phyloP scores from a whole-genome alignment of 164 flowering plant genomes.

The Vitis rupestris region DNA sequence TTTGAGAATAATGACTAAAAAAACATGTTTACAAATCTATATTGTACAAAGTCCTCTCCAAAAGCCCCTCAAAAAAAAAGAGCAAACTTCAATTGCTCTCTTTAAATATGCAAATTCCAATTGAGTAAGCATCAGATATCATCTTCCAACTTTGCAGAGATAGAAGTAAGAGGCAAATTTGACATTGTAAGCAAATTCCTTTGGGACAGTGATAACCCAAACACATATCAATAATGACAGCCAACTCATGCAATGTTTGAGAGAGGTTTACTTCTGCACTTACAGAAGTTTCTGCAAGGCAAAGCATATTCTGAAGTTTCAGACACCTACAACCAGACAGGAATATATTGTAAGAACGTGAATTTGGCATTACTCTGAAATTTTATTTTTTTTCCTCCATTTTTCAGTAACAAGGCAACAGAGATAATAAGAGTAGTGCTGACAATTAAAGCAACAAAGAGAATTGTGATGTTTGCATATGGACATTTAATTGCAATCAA shows the following conservation, averaged over 20 bases:
- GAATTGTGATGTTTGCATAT: not conserved
- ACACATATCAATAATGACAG: not conserved
- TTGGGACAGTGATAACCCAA: not conserved
- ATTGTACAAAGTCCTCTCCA: no score
- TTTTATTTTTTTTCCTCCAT: no score
- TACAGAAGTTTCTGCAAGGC: slow-evolving; percentile 67
- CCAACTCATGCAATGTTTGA: not conserved
- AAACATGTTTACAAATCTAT: no score
- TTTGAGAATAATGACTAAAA: no score
- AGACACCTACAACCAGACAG: slow-evolving; percentile 48
- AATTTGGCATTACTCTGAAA: not conserved
- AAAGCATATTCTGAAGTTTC: slow-evolving; percentile 73
- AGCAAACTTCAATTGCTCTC: no score
- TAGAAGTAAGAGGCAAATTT: no score
- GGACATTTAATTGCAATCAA: not conserved
- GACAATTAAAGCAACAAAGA: not conserved
- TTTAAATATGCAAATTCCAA: not conserved
- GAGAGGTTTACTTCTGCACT: slow-evolving; percentile 27
- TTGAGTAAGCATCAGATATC: not conserved
- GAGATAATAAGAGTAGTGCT: not conserved
- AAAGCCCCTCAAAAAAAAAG: no score
- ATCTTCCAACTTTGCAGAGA: not conserved
- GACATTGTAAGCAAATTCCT: not conserved
- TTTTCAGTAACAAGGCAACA: not conserved
- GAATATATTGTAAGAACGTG: slow-evolving; percentile 4